phyloP scores from a whole-genome alignment of 192 early-diverging fungal species.

The Kappamyces sp. region DNA sequence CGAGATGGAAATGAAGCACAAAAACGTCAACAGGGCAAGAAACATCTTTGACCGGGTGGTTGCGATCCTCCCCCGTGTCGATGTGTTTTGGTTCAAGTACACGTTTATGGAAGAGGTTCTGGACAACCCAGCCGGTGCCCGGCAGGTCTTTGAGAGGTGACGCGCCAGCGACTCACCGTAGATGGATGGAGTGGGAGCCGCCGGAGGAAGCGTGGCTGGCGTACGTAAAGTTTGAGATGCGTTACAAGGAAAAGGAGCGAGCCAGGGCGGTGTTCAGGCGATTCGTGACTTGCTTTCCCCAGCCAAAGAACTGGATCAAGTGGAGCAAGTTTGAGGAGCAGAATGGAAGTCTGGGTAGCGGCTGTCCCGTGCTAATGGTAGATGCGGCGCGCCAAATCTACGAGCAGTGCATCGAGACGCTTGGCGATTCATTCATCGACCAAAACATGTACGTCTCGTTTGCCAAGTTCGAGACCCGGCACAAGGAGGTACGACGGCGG shows the following conservation, averaged over 20 bases:
- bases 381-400: slow-evolving; percentile 83
- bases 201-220: slow-evolving; percentile 86
- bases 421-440: slow-evolving; percentile 87
- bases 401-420: slow-evolving; percentile 74
- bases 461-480: slow-evolving; percentile 88
- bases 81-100: slow-evolving; percentile 83
- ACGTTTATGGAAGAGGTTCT: slow-evolving; percentile 97
- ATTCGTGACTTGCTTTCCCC: slow-evolving; percentile 83
- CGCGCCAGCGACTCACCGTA: no score
- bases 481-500: slow-evolving; percentile 55
- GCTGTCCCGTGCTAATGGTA: slow-evolving; percentile 3
- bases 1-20: slow-evolving; percentile 98
- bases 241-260: slow-evolving; percentile 75
- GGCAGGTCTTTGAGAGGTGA: slow-evolving; percentile 86
- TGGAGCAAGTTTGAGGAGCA: slow-evolving; percentile 95
- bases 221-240: slow-evolving; percentile 88
- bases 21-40: slow-evolving; percentile 85
- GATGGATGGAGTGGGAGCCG: slow-evolving; percentile 99
- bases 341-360: slow-evolving; percentile 57
- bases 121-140: slow-evolving; percentile 79
- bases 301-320: slow-evolving; percentile 92
- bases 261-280: slow-evolving; percentile 77
- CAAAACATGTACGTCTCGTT: slow-evolving; percentile 93
- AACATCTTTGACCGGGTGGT: slow-evolving; percentile 93
- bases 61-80: slow-evolving; percentile 70